phyloP scores from a whole-genome alignment of 768 basidiomycete species.

The Cubamyces lactineus region DNA sequence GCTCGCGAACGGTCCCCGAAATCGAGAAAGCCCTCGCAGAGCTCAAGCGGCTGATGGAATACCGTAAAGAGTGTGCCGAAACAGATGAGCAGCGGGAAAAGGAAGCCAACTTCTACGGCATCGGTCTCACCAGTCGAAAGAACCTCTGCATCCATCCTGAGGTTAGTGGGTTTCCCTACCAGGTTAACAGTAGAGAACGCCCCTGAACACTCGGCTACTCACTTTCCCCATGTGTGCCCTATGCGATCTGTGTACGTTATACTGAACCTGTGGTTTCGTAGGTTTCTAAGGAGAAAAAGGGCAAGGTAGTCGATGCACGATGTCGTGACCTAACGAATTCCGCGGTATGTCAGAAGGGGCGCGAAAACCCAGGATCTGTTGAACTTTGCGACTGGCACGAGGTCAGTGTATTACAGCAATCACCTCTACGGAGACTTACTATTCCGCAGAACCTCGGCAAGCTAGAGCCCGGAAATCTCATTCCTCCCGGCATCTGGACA shows the following conservation, averaged over 20 bases:
- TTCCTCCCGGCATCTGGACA: slow-evolving; percentile 91
- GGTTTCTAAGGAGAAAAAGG: slow-evolving; percentile 99
- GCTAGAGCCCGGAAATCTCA: slow-evolving; percentile 76
- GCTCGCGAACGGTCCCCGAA: slow-evolving; percentile 98
- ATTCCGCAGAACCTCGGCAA: slow-evolving; percentile 73
- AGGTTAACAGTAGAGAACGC: neutral
- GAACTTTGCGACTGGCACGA: slow-evolving; percentile 96
- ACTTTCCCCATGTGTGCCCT: too few relatives aligned
- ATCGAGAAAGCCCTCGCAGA: slow-evolving; percentile 98
- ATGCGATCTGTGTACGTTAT: too few relatives aligned
- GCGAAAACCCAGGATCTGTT: slow-evolving; percentile 85
- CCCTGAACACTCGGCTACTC: too few relatives aligned
- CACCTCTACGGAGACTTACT: slow-evolving; percentile 12
- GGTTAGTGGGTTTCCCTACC: slow-evolving; percentile 46
- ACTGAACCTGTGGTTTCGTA: slow-evolving; percentile 33
- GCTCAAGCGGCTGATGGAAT: slow-evolving; percentile 90
- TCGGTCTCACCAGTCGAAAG: slow-evolving; percentile 94
- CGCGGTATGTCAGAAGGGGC: slow-evolving; percentile 78
- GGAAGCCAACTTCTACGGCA: slow-evolving; percentile 81
- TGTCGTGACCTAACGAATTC: slow-evolving; percentile 95
- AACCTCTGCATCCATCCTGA: slow-evolving; percentile 96
- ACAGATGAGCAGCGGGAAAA: slow-evolving; percentile 74
- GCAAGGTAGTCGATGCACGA: slow-evolving; percentile 93
- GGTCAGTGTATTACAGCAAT: slow-evolving; percentile 45
- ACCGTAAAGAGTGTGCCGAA: slow-evolving; percentile 74